Percentiles rank a stretch among this genome's conserved stretches.
phyloP scores from a whole-genome alignment of 1,139 yeast species.

The Hyphopichia pseudoburtonii region DNA sequence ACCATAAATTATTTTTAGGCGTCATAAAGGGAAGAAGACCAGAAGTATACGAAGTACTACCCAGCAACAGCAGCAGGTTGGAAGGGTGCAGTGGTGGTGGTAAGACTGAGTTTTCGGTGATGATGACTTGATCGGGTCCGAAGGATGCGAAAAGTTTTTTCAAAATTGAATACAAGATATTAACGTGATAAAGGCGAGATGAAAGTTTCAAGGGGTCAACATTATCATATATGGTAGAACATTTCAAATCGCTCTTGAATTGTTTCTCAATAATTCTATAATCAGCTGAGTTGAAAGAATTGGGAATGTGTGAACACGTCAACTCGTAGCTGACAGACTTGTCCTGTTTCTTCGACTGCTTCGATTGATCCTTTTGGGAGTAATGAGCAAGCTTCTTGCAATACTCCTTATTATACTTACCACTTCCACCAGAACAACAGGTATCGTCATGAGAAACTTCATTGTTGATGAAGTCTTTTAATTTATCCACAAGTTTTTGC shows the following conservation, averaged over 20 bases:
- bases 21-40: not conserved
- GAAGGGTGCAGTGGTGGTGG: no score
- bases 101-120: no score
- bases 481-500: constrained; percentile 21
- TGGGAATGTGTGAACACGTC: no score
- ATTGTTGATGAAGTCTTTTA: constrained; percentile 28
- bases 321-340: no score
- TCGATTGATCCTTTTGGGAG: no score
- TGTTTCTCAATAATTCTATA: constrained; percentile 34
- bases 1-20: constrained; percentile 17
- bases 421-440: constrained; percentile 1
- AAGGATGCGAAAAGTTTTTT: constrained; percentile 11
- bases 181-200: constrained; percentile 20
- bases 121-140: not conserved
- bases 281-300: no score
- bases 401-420: constrained; percentile 4
- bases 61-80: no score
- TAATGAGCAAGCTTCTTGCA: constrained; percentile 2
- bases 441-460: constrained; percentile 16
- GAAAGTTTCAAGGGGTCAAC: constrained; percentile 38
- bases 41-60: no score
- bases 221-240: constrained; percentile 19
- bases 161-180: constrained; percentile 16
- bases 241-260: constrained; percentile 32
- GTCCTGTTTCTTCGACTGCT: no score